phyloP scores from a whole-genome alignment of 2,329 filamentous ascomycete genomes.

The Stromatinia cepivora region DNA sequence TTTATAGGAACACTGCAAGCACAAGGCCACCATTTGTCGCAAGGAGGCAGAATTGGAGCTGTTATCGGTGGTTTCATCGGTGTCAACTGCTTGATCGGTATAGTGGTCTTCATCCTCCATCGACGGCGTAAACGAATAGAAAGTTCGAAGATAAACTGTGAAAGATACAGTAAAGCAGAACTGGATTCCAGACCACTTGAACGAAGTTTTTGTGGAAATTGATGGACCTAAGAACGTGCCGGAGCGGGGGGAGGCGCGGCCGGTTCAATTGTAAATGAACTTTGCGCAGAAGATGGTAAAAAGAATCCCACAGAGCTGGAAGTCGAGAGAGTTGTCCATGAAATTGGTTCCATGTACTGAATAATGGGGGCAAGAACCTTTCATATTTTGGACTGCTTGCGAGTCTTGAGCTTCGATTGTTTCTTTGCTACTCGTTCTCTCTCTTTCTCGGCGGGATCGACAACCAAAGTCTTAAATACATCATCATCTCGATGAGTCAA shows the following conservation, averaged over 20 bases:
- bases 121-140: neutral
- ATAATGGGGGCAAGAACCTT: too few relatives aligned
- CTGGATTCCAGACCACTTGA: neutral
- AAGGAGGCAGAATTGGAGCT: too few relatives aligned
- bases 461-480: conserved; percentile 27
- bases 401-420: conserved; percentile 6
- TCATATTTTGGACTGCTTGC: conserved; percentile 1
- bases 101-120: neutral
- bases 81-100: neutral
- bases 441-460: conserved; percentile 19
- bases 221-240: neutral
- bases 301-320: too few relatives aligned
- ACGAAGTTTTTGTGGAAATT: neutral
- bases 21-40: too few relatives aligned
- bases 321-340: neutral
- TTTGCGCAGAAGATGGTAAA: neutral
- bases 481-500: conserved; percentile 28
- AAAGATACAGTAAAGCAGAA: neutral
- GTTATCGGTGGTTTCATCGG: neutral
- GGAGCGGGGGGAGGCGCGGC: too few relatives aligned
- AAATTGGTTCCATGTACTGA: neutral
- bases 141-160: neutral
- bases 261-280: neutral
- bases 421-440: conserved; percentile 17
- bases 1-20: too few relatives aligned